Conservation (phyloP, 805 yeast species). For the Ogataea corticis region DNA sequence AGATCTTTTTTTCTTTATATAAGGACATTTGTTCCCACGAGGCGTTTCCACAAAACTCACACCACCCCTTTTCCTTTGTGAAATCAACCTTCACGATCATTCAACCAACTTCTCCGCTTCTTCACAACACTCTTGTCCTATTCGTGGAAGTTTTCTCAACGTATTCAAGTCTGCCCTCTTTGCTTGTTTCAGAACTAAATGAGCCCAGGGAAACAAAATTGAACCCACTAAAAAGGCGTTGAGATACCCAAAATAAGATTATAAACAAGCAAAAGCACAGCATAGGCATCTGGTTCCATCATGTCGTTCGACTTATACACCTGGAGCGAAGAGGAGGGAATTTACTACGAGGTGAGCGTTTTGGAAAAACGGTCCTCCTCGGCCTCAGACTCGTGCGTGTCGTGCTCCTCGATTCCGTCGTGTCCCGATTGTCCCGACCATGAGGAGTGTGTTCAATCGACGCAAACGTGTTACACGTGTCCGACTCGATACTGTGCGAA, state of each 20-base stretch:
- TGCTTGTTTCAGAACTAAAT: too few species aligned
- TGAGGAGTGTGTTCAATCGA: conserved; percentile 55
- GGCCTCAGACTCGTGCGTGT: conserved; percentile 27
- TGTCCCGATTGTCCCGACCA: conserved; percentile 58
- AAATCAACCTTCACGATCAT: too few species aligned
- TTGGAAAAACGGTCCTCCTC: conserved; percentile 5
- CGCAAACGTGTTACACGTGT: conserved; percentile 59
- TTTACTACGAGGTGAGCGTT: conserved; percentile 11
- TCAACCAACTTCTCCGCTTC: too few species aligned
- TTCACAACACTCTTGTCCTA: too few species aligned
- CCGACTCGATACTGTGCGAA: conserved; percentile 53
- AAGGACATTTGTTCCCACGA: neutral
- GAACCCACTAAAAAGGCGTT: too few species aligned
- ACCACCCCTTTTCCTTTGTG: too few species aligned
- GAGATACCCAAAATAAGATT: too few species aligned
- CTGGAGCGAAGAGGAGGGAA: conserved; percentile 7
- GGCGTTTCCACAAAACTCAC: neutral
- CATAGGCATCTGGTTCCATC: neutral
- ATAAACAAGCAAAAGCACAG: too few species aligned
- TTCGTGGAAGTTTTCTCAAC: too few species aligned
- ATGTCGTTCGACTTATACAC: conserved; percentile 6
- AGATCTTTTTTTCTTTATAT: neutral
- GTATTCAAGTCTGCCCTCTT: too few species aligned
- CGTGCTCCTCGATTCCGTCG: conserved; percentile 35
- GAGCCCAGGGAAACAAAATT: too few species aligned